Base-by-base conservation (phyloP, 148 eudicot species). In the Cornus suecica region DNA sequence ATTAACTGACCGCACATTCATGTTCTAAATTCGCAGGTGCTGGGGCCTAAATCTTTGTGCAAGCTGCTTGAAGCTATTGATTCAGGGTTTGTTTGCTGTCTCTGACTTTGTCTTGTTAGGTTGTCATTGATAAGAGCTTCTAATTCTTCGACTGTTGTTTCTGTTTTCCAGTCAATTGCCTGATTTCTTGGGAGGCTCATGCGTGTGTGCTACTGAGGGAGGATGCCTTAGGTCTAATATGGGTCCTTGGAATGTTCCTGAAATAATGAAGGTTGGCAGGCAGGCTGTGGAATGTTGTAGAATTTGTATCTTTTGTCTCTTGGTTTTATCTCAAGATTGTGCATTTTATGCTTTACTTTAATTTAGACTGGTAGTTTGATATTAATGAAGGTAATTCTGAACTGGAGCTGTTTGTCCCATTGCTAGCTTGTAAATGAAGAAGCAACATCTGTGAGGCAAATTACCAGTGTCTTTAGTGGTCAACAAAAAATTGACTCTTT, bases 171-270 rank as follows among this genome's bases (percentile, higher is more conserved):
- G 97, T 79, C 91, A 91, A 80, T 80, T 91, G 82, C 97, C 97
- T 29, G 89, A 88, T 67, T 91, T 91, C 80, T 67, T 91, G 69
- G 93, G 93, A 69, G 97, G 97, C 54, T 79, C 92, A 26, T 91
- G 95, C 81, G 61, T 89, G 7, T 91, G 97, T 81, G 52, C 86
- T 72, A 77, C 41, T 32, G 89, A 88, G 66, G 93, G 93, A 45
- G 93, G 93, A 15, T 91, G 93, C 81, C 88, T 91, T 62, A 81
- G 84, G 78, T 89, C 91, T 75, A 82, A 85, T 70, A 86, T 71
- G 80, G 97, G 93, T 70, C 97, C 97, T 45, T 91, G 97, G 97
- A 88, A 82, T 65, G 90, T 86, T 76, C 91, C 91, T 37, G 84
- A 85, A 65, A 83, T 89, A 71, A 86, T 89, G 85, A 91, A 91